Base-by-base conservation (phyloP, 1,139 yeast genomes). In the Saccharomycopsis crataegensis region DNA sequence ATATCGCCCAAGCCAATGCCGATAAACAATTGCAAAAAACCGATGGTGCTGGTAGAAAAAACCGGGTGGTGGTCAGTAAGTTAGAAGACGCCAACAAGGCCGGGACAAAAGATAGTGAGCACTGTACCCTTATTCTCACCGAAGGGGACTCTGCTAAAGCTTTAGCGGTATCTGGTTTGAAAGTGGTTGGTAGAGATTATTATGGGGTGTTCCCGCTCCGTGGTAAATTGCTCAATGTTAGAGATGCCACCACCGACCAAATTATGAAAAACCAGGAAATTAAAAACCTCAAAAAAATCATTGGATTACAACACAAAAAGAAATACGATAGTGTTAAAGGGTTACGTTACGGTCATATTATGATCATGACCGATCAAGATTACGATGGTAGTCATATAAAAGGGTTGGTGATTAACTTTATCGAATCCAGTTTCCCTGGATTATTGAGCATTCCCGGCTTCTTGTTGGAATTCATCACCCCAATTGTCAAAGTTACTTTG, bases 341-440 rank as follows among this genome's bases (percentile, higher is more conserved):
- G 9, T 74, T 94, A 59, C 82, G 99, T 66, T 94, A 94, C 66
- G 99, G 99, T 33, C 96, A 90, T 67, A 79, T 94, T 51, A 93
- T 94, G 98, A 90, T 94, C 65, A 94, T 94, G 99, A 90, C 99
- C 5, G 99, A 94, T 86, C 99, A 94, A 71, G 99, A 94, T 87
- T 96, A 91, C 64, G 99, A 94, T 77, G 99, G 99, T 57, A 87
- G 96, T 22, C 99, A 94, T 73, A 94, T 94, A 66, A 94, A 94
- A 68, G 99, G 99, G 59, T 78, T 94, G 62, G 80, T 94, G 59
- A 94, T 94, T 64, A 94, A 94, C 67, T 94, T 93, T 65, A 72
- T 94, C 58, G 98, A 93, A 68, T 80, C 94, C 5, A 86, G 96
- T 48, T 94, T 94, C 72, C 99, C 99, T 1, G 99, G 98, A 1